Base-by-base conservation (phyloP, 2,329 filamentous ascomycete species). In the Fusarium sulawesiense region DNA sequence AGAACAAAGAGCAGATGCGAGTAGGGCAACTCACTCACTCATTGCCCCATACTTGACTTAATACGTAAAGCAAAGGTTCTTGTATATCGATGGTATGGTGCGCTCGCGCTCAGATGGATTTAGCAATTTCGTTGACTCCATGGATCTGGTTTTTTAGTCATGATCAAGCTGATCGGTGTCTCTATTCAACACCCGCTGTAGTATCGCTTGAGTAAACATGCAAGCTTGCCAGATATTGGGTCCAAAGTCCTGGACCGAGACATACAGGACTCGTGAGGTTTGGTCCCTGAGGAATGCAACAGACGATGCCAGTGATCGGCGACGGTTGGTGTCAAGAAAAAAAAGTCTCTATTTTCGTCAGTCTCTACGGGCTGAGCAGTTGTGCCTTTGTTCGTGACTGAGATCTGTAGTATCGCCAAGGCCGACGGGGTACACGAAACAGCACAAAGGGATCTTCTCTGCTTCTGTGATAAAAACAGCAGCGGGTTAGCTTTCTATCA, bases 211-310 rank as follows among this genome's bases (percentile, higher is more conserved):
- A 25, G 29, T 55, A 42, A 48, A 58, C 56, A 47, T 44, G 41
- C 29, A 40, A 42, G 44, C 53, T 64, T 56, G 56, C 71, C 66
- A 57, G 58, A 54, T 47, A 75, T 68, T 57, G 66, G 68, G 41
- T 53, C 64, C 73, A 63, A 64, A 65, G 45, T 47, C 53, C 51
- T 49, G 51, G 66, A 61, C 70, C 68, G 51, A 75, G 70, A 75
- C 68, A 73, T 48, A 48, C 59, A 44, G 54, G 27, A 37, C 55
- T 42, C 47, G 58, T 54, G 66, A 64, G 59, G 46, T 62, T 66
- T 64, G 48, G 48, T 51, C 51, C 57, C 57, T 48, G 29, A 72
- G 68, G 64, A 73, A 75, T 73, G 70, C 30, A 46, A 56, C 60
- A 61, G 45, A 55, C 42, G 42, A 25, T 50, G 46, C 56, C 40